Percentiles rank a stretch among this genome's conserved stretches.
Conservation (phyloP, 352 stramenopile genomes). For the Globisporangium spinosum region DNA sequence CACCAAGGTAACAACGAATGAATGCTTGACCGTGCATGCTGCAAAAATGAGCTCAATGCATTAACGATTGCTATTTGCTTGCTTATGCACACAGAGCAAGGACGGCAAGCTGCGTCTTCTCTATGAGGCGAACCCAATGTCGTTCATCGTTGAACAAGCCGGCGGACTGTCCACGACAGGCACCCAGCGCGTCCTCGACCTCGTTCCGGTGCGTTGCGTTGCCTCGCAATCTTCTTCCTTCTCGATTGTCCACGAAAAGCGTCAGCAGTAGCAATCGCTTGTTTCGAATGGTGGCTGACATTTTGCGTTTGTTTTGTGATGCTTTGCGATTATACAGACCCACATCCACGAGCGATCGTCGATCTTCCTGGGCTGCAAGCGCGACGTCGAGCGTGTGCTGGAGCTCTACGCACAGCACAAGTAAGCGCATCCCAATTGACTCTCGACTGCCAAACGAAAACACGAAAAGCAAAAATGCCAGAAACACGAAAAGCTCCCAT, state of each 20-base stretch:
- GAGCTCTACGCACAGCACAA: conserved; percentile 69
- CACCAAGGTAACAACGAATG: conserved; percentile 72
- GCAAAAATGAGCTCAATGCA: background rate
- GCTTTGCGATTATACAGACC: conserved; percentile 33
- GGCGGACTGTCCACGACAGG: conserved; percentile 95
- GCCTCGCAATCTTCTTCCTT: background rate
- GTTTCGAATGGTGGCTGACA: conserved; percentile 9
- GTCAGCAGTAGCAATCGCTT: background rate
- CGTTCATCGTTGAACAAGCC: conserved; percentile 97
- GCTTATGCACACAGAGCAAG: conserved; percentile 35
- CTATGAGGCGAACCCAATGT: conserved; percentile 99
- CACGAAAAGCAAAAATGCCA: background rate
- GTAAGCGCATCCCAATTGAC: conserved; percentile 19
- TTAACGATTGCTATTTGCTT: background rate
- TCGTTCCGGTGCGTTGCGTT: conserved; percentile 82
- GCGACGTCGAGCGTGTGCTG: conserved; percentile 80
- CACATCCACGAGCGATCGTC: conserved; percentile 97
- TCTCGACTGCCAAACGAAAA: background rate
- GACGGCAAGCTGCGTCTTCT: conserved; percentile 96
- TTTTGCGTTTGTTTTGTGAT: conserved; percentile 9
- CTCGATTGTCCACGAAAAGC: background rate
- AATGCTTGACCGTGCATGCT: background rate
- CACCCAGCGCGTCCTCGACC: conserved; percentile 91
- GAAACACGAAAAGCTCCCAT: conserved; percentile 2
- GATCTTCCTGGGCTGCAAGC: conserved; percentile 95